phyloP scores from a whole-genome alignment of 768 basidiomycete genomes.

The Russula olivacea region DNA sequence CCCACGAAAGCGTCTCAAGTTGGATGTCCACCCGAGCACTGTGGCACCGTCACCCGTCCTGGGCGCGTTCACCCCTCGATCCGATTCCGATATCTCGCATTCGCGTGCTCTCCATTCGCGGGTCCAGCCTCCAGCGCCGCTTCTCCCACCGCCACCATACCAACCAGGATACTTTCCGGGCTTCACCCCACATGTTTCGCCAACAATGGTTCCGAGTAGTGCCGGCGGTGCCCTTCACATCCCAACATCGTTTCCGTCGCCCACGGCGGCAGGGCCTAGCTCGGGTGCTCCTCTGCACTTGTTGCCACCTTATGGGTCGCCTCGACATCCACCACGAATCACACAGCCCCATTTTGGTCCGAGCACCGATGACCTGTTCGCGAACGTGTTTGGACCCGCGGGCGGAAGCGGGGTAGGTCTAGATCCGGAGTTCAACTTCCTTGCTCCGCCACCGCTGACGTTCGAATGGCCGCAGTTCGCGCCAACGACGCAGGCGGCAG shows the following conservation, averaged over 20 bases:
- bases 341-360: conserved; percentile 9
- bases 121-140: background rate
- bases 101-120: conserved; percentile 3
- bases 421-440: conserved; percentile 23
- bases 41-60: conserved; percentile 6
- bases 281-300: conserved; percentile 1
- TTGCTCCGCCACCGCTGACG: conserved; percentile 23
- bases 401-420: conserved; percentile 21
- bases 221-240: background rate
- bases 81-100: conserved; percentile 1
- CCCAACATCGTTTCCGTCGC: conserved; percentile 13
- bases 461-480: conserved; percentile 27
- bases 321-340: conserved; percentile 23
- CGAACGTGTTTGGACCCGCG: conserved; percentile 25
- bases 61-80: conserved; percentile 7
- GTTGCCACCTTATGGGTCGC: conserved; percentile 1
- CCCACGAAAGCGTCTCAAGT: conserved; percentile 17
- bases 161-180: conserved; percentile 11
- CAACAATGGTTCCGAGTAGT: conserved; percentile 1
- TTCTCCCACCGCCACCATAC: background rate
- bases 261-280: background rate
- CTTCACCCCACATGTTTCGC: background rate
- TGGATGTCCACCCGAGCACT: conserved; percentile 8
- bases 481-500: conserved; percentile 16
- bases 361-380: conserved; percentile 23